A percentile compares a stretch with the other conserved stretches of the same genome.
Conservation (phyloP, 768 basidiomycete species). For the Lactarius tabidus region DNA sequence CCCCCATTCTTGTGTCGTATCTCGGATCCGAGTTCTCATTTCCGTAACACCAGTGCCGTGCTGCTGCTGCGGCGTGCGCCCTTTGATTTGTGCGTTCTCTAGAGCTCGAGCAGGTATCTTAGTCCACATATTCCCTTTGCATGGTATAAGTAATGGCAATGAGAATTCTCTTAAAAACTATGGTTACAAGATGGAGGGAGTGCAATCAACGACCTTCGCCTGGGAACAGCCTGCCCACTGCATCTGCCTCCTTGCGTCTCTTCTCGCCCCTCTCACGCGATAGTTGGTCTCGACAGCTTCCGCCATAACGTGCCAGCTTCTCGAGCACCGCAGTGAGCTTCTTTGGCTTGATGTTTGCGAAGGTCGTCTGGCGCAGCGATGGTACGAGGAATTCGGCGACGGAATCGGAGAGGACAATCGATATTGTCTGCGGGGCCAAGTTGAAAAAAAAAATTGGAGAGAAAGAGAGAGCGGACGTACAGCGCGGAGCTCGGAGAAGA, state of each 20-base stretch:
- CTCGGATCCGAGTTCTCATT: slow-evolving; percentile 24
- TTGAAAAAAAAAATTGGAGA: not conserved
- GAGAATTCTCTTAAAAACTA: slow-evolving; percentile 20
- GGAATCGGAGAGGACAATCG: slow-evolving; percentile 66
- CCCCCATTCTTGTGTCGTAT: slow-evolving; percentile 17
- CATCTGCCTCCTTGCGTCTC: slow-evolving; percentile 73
- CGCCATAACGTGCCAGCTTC: slow-evolving; percentile 69
- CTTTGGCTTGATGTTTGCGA: slow-evolving; percentile 62
- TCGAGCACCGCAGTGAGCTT: slow-evolving; percentile 70
- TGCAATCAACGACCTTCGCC: slow-evolving; percentile 52
- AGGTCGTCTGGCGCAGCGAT: slow-evolving; percentile 61
- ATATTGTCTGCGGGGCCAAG: slow-evolving; percentile 47
- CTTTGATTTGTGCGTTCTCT: slow-evolving; percentile 20
- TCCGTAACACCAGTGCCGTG: slow-evolving; percentile 16
- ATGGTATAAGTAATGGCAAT: slow-evolving; percentile 22
- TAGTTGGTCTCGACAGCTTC: slow-evolving; percentile 52
- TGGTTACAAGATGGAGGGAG: not conserved
- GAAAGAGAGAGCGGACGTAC: slow-evolving; percentile 41
- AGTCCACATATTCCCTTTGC: slow-evolving; percentile 19
- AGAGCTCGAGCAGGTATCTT: slow-evolving; percentile 25
- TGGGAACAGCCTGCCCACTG: slow-evolving; percentile 68
- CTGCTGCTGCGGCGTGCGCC: slow-evolving; percentile 14
- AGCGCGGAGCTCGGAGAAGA: slow-evolving; percentile 75
- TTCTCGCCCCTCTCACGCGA: slow-evolving; percentile 66
- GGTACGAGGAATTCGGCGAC: slow-evolving; percentile 80